Evolutionary conservation across 2,329 filamentous ascomycete species (phyloP).

Genomic region (Calonectria leucothoes): DNA sequence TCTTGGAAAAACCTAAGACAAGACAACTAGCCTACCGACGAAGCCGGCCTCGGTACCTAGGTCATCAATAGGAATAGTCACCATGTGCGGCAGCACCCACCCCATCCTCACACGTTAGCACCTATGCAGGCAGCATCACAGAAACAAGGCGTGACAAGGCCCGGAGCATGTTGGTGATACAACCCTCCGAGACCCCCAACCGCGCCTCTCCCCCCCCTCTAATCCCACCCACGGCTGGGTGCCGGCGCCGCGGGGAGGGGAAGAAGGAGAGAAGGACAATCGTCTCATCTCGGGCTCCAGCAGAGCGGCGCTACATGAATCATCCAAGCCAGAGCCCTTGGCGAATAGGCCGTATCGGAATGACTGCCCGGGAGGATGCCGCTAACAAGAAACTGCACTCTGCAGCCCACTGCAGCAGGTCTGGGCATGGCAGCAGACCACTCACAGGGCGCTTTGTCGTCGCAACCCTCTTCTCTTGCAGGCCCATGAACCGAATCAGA

Average conservation of each 20-base stretch:
- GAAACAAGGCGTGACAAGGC: background rate
- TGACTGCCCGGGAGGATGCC: conserved; percentile 28
- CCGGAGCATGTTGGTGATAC: conserved; percentile 16
- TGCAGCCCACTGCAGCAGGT: conserved; percentile 32
- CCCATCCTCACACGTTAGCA: conserved; percentile 19
- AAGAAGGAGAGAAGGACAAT: background rate
- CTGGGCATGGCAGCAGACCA: conserved; percentile 32
- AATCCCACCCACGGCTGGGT: background rate
- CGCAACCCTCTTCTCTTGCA: conserved; percentile 33
- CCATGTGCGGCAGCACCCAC: conserved; percentile 4
- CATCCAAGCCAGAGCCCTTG: conserved; percentile 26
- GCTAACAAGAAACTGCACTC: conserved; percentile 34
- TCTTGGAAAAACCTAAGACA: background rate
- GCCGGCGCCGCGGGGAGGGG: background rate
- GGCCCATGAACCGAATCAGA: conserved; percentile 36
- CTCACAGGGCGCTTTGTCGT: conserved; percentile 35
- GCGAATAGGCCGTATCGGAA: conserved; percentile 33
- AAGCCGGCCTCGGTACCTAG: background rate
- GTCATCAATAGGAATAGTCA: conserved; percentile 3
- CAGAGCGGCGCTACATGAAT: conserved; percentile 26
- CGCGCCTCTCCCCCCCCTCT: background rate
- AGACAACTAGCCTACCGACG: background rate
- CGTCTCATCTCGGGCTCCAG: conserved; percentile 15
- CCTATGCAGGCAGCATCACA: conserved; percentile 15
- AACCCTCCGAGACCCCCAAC: background rate